These are phyloP conservation scores for Aspergillus ostianus DNA, from an alignment of 495 filamentous ascomycete species.

Conservation along the genomic window DNA sequence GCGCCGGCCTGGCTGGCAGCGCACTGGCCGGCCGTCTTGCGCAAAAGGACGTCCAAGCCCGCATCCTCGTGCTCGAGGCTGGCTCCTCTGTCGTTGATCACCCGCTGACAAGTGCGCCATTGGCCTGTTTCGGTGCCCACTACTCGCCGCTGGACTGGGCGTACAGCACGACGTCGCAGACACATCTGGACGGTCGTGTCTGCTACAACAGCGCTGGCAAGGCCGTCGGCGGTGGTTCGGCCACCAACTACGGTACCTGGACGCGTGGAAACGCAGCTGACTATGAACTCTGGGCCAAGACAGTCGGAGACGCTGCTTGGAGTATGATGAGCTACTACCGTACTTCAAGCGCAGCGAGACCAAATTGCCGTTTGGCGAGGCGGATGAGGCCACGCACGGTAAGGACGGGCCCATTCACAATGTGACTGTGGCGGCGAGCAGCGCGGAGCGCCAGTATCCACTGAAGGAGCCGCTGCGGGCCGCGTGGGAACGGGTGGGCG, in stretches of 20 bases:
- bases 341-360: constrained; percentile 34
- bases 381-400: constrained; percentile 21
- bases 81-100: constrained; percentile 25
- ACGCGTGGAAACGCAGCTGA: constrained; percentile 32
- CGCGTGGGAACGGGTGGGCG: constrained; percentile 26
- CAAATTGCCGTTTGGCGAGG: constrained; percentile 11
- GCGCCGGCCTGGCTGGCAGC: constrained; percentile 33
- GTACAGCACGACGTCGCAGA: constrained; percentile 25
- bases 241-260: constrained; percentile 38
- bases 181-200: constrained; percentile 21
- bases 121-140: constrained; percentile 11
- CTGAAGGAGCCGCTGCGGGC: constrained; percentile 20
- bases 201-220: constrained; percentile 25
- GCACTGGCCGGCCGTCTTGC: constrained; percentile 26
- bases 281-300: constrained; percentile 35
- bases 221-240: constrained; percentile 28
- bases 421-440: constrained; percentile 20
- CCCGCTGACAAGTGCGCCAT: constrained; percentile 10
- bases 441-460: constrained; percentile 35
- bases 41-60: constrained; percentile 12
- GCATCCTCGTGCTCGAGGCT: constrained; percentile 36
- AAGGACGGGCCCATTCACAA: constrained; percentile 24
- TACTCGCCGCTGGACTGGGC: constrained; percentile 28
- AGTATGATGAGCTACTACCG: constrained; percentile 30
- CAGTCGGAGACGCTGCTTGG: constrained; percentile 30